Percentiles rank a stretch among this genome's conserved stretches.
These are phyloP conservation scores for Sclerotinia trifoliorum DNA, from an alignment of 2,329 filamentous ascomycete genomes.

Conservation along the genomic window DNA sequence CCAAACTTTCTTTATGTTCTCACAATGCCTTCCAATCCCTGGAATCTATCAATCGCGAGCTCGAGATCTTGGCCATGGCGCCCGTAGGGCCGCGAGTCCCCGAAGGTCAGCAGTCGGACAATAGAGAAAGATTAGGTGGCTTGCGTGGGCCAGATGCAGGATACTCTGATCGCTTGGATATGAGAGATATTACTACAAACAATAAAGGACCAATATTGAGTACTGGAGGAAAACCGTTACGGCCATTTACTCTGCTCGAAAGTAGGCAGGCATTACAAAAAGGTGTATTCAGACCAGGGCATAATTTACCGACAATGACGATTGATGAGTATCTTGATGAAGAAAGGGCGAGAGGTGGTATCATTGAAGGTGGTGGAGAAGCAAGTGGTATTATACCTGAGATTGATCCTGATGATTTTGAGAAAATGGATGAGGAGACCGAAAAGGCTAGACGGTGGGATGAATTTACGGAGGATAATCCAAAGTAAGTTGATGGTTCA, in stretches of 20 bases:
- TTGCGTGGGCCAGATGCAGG: conserved; percentile 43
- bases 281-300: conserved; percentile 84
- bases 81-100: conserved; percentile 52
- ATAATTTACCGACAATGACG: conserved; percentile 94
- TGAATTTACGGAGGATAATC: conserved; percentile 87
- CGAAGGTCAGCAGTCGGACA: conserved; percentile 45
- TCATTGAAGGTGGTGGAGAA: conserved; percentile 87
- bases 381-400: conserved; percentile 66
- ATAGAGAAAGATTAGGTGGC: conserved; percentile 45
- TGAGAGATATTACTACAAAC: conserved; percentile 50
- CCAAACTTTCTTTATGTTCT: conserved; percentile 68
- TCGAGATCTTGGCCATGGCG: conserved; percentile 76
- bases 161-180: conserved; percentile 75
- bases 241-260: conserved; percentile 84
- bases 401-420: conserved; percentile 84
- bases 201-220: conserved; percentile 71
- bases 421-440: conserved; percentile 84
- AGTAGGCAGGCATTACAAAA: conserved; percentile 71
- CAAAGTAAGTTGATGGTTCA: conserved; percentile 49
- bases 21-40: conserved; percentile 83
- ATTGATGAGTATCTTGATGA: conserved; percentile 98
- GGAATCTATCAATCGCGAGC: conserved; percentile 82
- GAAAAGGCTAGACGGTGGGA: conserved; percentile 96
- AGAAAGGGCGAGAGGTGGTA: conserved; percentile 77
- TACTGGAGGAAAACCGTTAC: conserved; percentile 76